These are phyloP conservation scores for Candida freyschussii DNA, from an alignment of 1,139 yeast species.

Conservation along the genomic window DNA sequence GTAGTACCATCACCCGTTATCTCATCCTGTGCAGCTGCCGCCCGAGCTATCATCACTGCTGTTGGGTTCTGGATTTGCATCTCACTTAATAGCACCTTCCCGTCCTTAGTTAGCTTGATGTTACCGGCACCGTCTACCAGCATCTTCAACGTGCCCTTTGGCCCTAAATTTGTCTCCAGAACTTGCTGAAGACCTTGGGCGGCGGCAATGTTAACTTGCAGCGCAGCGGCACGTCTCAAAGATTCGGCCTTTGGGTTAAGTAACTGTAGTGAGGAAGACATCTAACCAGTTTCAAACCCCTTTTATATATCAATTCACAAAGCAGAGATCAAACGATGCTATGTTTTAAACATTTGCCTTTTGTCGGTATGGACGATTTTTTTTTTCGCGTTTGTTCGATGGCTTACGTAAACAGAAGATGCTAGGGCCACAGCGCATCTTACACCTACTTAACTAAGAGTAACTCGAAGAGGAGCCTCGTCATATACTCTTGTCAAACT, in stretches of 20 bases:
- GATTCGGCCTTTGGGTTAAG: constrained; percentile 97
- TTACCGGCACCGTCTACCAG: constrained; percentile 96
- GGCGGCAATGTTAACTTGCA: constrained; percentile 90
- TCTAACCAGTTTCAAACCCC: constrained; percentile 3
- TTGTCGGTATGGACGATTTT: constrained; percentile 3
- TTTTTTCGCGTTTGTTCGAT: constrained; percentile 1
- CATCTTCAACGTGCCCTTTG: constrained; percentile 95
- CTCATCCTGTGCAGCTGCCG: constrained; percentile 98
- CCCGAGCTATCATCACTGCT: constrained; percentile 97
- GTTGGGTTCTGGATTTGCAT: constrained; percentile 99
- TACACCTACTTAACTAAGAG: too few relatives aligned
- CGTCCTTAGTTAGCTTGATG: constrained; percentile 94
- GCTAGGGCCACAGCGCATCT: too few relatives aligned
- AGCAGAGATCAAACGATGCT: too few relatives aligned
- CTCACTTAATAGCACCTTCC: constrained; percentile 86
- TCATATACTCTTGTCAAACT: too few relatives aligned
- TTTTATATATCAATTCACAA: too few relatives aligned
- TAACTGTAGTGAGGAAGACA: constrained; percentile 73
- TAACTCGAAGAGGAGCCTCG: too few relatives aligned
- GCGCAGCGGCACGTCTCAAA: constrained; percentile 87
- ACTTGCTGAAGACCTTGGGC: constrained; percentile 97
- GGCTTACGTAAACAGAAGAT: too few relatives aligned
- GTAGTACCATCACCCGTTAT: constrained; percentile 99
- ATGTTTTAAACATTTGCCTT: too few relatives aligned
- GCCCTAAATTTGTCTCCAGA: constrained; percentile 87